A percentile compares a stretch with the other conserved stretches of the same genome.
Conservation (phyloP, 2,329 filamentous ascomycete species). For the Ophiostoma perfectum region DNA sequence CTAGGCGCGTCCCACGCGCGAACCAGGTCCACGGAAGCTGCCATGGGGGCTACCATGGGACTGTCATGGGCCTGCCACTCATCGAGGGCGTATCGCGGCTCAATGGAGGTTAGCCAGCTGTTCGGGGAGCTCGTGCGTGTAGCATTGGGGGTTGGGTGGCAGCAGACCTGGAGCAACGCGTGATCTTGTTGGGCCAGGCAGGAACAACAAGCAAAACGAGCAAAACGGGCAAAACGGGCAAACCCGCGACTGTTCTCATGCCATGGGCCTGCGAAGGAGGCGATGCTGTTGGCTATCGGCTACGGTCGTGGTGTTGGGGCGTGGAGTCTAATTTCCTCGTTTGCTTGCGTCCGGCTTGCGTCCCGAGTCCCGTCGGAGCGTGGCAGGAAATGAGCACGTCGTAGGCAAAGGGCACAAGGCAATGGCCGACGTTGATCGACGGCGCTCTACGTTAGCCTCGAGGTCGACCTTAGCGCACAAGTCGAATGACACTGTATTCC, state of each 20-base stretch:
- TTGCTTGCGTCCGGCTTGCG: neutral
- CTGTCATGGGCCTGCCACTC: neutral
- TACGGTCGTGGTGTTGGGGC: neutral
- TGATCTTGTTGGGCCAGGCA: neutral
- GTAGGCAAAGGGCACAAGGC: neutral
- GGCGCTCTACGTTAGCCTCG: neutral
- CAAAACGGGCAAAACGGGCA: neutral
- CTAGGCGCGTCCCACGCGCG: constrained; percentile 3
- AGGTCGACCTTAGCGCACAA: neutral
- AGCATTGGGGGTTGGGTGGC: neutral
- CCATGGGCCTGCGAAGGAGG: neutral
- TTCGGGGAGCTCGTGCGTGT: neutral
- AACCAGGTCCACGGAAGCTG: constrained; percentile 3
- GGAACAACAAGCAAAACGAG: neutral
- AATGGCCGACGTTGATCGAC: constrained; percentile 1
- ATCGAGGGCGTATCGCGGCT: neutral
- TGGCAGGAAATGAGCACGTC: neutral
- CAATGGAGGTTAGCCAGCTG: neutral
- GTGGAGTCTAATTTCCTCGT: neutral
- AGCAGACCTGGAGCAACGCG: neutral
- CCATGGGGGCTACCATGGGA: no score
- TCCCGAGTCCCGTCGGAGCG: neutral
- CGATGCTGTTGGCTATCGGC: neutral
- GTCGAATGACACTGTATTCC: neutral
- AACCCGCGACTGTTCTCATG: neutral